A percentile compares a stretch with the other conserved stretches of the same genome.
phyloP scores from a whole-genome alignment of 257 asterid species.

The Leptodermis oblonga region DNA sequence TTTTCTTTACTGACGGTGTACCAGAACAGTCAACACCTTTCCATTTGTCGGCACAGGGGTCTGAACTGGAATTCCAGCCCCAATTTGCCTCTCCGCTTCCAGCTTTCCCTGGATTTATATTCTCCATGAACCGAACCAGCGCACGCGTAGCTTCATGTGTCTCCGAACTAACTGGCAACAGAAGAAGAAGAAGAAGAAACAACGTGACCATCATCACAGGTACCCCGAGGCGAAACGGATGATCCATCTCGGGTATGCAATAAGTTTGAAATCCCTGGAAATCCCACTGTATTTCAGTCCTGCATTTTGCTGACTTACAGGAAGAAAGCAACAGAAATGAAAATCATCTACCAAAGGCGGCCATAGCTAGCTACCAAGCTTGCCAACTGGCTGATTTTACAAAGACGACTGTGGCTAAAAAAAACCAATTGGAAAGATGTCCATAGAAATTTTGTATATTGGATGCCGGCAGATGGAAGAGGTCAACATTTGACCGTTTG shows the following conservation, averaged over 20 bases:
- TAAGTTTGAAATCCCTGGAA: background rate
- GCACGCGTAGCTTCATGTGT: constrained; percentile 38
- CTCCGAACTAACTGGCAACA: constrained; percentile 37
- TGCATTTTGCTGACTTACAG: background rate
- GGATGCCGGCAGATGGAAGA: constrained; percentile 19
- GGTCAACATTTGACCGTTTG: constrained; percentile 13
- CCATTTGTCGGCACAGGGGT: constrained; percentile 58
- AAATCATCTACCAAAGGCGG: background rate
- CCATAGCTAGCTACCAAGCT: too few relatives aligned
- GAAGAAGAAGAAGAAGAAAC: constrained; percentile 11
- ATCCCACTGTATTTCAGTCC: background rate
- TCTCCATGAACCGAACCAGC: constrained; percentile 48
- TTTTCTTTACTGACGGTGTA: constrained; percentile 34
- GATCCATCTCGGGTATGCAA: constrained; percentile 1
- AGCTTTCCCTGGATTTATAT: constrained; percentile 32
- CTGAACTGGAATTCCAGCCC: constrained; percentile 70
- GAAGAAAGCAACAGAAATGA: background rate
- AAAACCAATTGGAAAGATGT: background rate
- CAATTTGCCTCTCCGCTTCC: constrained; percentile 26
- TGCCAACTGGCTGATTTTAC: constrained; percentile 20
- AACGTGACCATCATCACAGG: background rate
- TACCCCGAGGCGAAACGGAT: background rate
- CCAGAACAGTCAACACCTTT: constrained; percentile 46
- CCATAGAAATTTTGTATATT: background rate
- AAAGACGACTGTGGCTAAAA: background rate